These are phyloP conservation scores for Marchantia paleacea DNA, from an alignment of 225 moss, liverwort and hornwort genomes.

Conservation along the genomic window DNA sequence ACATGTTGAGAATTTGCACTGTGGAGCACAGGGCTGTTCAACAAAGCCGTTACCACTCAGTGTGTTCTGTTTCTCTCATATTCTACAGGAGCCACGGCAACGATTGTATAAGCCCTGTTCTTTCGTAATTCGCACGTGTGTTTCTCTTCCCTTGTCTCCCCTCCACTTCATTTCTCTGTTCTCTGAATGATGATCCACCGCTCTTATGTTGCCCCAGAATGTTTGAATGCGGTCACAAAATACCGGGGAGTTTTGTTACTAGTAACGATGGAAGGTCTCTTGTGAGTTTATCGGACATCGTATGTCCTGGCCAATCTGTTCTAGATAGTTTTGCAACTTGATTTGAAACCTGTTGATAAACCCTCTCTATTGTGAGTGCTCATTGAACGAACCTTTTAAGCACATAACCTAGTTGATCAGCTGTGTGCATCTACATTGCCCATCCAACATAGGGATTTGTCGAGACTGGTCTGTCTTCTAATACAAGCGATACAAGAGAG, in stretches of 20 bases:
- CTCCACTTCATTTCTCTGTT: not conserved
- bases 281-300: not conserved
- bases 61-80: slow-evolving; percentile 81
- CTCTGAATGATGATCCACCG: not conserved
- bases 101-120: slow-evolving; percentile 92
- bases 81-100: slow-evolving; percentile 88
- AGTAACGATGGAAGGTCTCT: not conserved
- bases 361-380: too few species aligned
- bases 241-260: not conserved
- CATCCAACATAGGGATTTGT: too few species aligned
- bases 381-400: too few species aligned
- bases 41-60: slow-evolving; percentile 78
- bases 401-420: too few species aligned
- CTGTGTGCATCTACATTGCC: too few species aligned
- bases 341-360: too few species aligned
- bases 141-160: slow-evolving; percentile 2
- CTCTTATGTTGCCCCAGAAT: not conserved
- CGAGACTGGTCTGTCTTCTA: too few species aligned
- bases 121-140: slow-evolving; percentile 64
- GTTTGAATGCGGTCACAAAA: not conserved
- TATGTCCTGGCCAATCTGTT: not conserved
- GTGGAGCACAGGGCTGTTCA: slow-evolving; percentile 79
- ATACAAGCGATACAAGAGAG: too few species aligned
- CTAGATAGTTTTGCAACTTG: not conserved
- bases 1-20: slow-evolving; percentile 54